Conservation (phyloP, 2,329 filamentous ascomycete genomes). For the Aureobasidium pullulans region DNA sequence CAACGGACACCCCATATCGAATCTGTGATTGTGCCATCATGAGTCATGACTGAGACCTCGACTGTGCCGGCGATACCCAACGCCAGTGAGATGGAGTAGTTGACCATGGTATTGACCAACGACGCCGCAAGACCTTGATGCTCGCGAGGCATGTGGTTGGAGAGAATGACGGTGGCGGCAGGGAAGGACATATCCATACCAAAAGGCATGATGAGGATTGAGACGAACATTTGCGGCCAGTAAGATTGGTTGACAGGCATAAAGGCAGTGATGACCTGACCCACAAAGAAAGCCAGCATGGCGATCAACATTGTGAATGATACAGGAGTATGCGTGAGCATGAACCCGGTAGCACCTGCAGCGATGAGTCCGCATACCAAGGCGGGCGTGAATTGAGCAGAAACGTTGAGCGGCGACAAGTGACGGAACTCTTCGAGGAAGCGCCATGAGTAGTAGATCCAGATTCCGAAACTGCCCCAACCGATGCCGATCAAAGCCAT, state of each 20-base stretch:
- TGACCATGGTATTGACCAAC: conserved; percentile 22
- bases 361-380: conserved; percentile 30
- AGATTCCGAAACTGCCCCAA: conserved; percentile 59
- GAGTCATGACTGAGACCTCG: conserved; percentile 15
- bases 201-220: conserved; percentile 29
- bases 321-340: conserved; percentile 32
- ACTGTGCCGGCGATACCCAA: conserved; percentile 21
- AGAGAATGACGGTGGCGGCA: conserved; percentile 23
- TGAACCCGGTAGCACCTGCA: conserved; percentile 29
- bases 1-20: conserved; percentile 19
- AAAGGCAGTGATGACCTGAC: conserved; percentile 25
- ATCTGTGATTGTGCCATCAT: conserved; percentile 10
- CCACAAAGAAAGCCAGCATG: conserved; percentile 29
- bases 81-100: conserved; percentile 22
- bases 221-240: conserved; percentile 31
- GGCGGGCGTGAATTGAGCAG: conserved; percentile 28
- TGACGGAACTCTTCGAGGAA: conserved; percentile 29
- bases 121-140: conserved; percentile 25
- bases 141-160: conserved; percentile 23
- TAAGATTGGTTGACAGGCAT: conserved; percentile 29
- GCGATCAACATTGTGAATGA: conserved; percentile 32
- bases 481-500: conserved; percentile 56
- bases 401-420: conserved; percentile 26
- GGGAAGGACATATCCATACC: conserved; percentile 30
- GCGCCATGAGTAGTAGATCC: conserved; percentile 31